Base-by-base conservation (phyloP, 108 stramenopile genomes). In the Discostella pseudostelligera region DNA sequence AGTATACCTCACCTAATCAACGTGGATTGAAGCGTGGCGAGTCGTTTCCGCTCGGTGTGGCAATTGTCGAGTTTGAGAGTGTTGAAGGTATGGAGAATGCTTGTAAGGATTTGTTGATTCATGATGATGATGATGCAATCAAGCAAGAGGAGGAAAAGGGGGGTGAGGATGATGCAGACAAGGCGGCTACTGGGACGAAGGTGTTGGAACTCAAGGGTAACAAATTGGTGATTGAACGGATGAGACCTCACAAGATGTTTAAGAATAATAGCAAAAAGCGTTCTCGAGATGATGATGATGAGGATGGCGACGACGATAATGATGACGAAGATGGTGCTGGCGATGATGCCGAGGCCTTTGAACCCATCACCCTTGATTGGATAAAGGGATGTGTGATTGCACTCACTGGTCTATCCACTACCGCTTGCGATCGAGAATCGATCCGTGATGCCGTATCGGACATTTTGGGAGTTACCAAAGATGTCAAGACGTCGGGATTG, bases 31-130 rank as follows among this genome's bases (percentile, higher is more conserved):
- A 20, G 19, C 26, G 42, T 0, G 54, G 74, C 20, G 40, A 73
- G 42, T 53, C 45, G 9, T 74, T 24, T 78, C 87, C 76, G 39
- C 54, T 78, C 70, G 95, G 78, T 10, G 68, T 56, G 75, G 85
- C 67, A 49, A 80, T 96, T 58, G 80, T 99, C 20, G 96, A 96
- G 65, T 99, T 96, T 75, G 80, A 76, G 7, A 76, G 57, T 7
- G 55, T 71, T 9, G 94, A 90, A 21, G 89, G 80, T 11, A 80
- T 92, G 22, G 78, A 86, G 51, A 94, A 87, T 68, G 96, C 96
- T 29, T 81, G 82, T 36, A 82, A 53, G 4, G 93, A 87, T 12
- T 72, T 84, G 82, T 13, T 87, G 16, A 56, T 79, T 0, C 37
- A 32, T 3, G 46, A 63, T 24, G 55, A 17, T 26, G 14, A 53